Conservation (phyloP, 148 eudicot species). For the Rhododendron ferrugineum region DNA sequence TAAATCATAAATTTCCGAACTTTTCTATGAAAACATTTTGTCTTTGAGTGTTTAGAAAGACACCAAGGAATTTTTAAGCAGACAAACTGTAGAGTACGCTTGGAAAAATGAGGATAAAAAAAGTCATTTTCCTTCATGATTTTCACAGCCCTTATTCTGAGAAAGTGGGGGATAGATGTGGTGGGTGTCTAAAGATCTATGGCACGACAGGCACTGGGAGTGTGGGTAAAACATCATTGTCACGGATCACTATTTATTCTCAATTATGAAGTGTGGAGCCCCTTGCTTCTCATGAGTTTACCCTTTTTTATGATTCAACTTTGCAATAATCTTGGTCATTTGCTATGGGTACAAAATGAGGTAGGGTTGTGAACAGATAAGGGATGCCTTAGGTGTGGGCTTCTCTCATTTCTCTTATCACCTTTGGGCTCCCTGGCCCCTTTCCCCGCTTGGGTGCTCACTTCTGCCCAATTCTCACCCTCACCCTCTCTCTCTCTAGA, state of each 20-base stretch:
- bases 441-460: background rate
- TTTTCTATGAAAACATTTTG: too few relatives aligned
- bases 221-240: background rate
- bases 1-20: too few relatives aligned
- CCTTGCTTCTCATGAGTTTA: background rate
- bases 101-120: background rate
- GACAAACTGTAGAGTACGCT: background rate
- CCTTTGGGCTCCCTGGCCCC: background rate
- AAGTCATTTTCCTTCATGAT: background rate
- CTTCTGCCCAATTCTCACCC: background rate
- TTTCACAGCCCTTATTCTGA: background rate
- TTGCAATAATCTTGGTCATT: background rate
- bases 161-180: background rate
- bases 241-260: background rate
- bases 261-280: background rate
- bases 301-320: background rate
- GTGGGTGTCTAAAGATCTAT: background rate
- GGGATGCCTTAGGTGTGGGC: background rate
- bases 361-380: constrained; percentile 1
- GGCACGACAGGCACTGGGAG: background rate
- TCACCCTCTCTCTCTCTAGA: background rate
- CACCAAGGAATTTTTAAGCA: background rate
- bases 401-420: background rate
- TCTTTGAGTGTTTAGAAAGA: too few relatives aligned
- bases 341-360: background rate